Evolutionary conservation across 1,284 basidiomycete species (phyloP), one percentile per base, ranked within the genome.

Genomic region (Apiotrichum brassicae): DNA sequence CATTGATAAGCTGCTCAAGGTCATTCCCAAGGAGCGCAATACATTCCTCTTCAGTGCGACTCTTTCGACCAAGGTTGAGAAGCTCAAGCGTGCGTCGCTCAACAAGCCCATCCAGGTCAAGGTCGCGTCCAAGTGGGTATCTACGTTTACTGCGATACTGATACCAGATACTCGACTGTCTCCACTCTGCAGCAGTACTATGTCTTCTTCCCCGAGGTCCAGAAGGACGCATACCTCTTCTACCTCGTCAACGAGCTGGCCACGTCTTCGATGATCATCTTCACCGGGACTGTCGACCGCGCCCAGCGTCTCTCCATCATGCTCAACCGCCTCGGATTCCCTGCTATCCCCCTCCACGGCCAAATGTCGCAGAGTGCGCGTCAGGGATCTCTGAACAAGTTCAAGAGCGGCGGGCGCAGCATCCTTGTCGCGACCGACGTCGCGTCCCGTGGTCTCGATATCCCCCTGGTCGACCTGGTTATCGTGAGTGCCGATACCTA

Each of bases 61-160:
- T n/a, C 98, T 99, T 93, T 97, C 94, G 3, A 95, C 91, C 20
- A 98, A 97, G 74, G 92, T 99, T 11, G 92, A 90, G 22, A 97
- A 98, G 73, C 78, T 99, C 8, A 94, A 98, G 71, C 78, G 95
- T 48, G 94, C 95, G n/a, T 91, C 87, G 77, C 77, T 98, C 63
- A 82, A 83, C 46, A 95, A 95, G 68, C 95, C 95, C 7, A 83
- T 97, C n/a, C 81, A 89, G 57, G 84, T 98, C 7, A 92, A 98
- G 73, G 91, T 95, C 2, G 89, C 84, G 33, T 82, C 87, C 62
- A 97, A 97, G 87, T 91, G 66, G 61, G 84, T 72, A 22, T n/a
- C 19, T 24, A n/a, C 28, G 14, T 14, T 11, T 41, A 43, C 18
- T 47, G 20, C 20, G 30, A 37, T 9, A 36, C 36, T 36, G 12